A percentile compares a stretch with the other conserved stretches of the same genome.
These are phyloP conservation scores for Diaporthe velutina DNA, from an alignment of 2,329 filamentous ascomycete species.

Conservation along the genomic window DNA sequence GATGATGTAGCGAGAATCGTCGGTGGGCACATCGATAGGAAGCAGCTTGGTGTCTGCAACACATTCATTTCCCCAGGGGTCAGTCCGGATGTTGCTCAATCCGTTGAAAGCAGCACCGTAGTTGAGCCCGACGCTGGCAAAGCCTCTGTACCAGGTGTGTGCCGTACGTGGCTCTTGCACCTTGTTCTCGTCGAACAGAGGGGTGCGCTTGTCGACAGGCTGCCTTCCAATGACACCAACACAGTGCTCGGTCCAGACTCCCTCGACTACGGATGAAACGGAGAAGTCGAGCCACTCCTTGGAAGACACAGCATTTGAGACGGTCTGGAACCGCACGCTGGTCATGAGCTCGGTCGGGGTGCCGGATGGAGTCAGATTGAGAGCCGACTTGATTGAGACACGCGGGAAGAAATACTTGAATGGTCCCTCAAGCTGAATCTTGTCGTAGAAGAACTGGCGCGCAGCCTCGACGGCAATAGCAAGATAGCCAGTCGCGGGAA, in stretches of 20 bases:
- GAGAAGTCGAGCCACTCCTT: slow-evolving; percentile 40
- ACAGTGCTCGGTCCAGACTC: slow-evolving; percentile 39
- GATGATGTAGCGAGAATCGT: slow-evolving; percentile 42
- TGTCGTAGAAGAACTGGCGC: slow-evolving; percentile 35
- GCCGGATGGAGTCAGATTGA: not conserved
- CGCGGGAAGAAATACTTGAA: not conserved
- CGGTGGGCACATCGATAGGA: not conserved
- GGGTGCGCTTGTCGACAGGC: slow-evolving; percentile 32
- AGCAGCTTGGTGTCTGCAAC: not conserved
- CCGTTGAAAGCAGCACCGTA: not conserved
- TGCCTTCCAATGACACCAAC: slow-evolving; percentile 35
- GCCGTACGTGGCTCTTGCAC: not conserved
- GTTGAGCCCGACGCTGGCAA: not conserved
- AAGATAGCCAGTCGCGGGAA: slow-evolving; percentile 38
- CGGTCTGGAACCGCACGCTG: not conserved
- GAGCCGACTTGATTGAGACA: not conserved
- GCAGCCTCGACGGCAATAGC: slow-evolving; percentile 29
- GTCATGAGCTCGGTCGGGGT: slow-evolving; percentile 25
- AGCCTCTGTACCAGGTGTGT: not conserved
- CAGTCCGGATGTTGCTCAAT: not conserved
- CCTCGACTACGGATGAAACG: slow-evolving; percentile 39
- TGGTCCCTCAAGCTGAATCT: not conserved
- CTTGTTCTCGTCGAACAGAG: slow-evolving; percentile 11
- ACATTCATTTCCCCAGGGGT: not conserved
- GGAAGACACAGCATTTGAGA: not conserved